A percentile compares a stretch with the other conserved stretches of the same genome.
Evolutionary conservation across 768 basidiomycete species (phyloP).

Genomic region (Podaxis carcinomalis): DNA sequence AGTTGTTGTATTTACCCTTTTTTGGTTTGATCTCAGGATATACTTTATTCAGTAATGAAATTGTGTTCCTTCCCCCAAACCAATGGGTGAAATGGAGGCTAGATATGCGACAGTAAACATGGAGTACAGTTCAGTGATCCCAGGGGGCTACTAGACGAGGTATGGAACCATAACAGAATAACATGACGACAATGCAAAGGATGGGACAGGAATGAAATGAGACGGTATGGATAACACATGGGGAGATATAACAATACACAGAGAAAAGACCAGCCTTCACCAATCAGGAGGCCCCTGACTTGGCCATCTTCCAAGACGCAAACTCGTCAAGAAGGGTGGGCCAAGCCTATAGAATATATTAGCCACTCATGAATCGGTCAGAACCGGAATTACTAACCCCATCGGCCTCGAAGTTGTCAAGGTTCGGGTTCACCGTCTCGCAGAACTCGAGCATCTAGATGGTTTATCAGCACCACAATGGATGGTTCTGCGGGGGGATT

Average conservation of each 20-base stretch:
- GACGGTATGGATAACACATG: background rate
- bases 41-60: background rate
- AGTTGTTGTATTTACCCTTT: constrained; percentile 8
- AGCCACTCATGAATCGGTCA: background rate
- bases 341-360: constrained; percentile 58
- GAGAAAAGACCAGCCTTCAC: background rate
- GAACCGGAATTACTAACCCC: constrained; percentile 40
- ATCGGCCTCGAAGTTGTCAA: constrained; percentile 70
- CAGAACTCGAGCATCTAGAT: constrained; percentile 75
- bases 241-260: background rate
- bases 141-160: background rate
- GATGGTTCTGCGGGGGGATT: background rate
- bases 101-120: background rate
- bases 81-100: background rate
- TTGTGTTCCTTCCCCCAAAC: background rate
- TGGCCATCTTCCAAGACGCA: constrained; percentile 55
- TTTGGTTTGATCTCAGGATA: background rate
- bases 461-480: constrained; percentile 7
- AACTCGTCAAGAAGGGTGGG: constrained; percentile 81
- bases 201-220: background rate
- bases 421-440: constrained; percentile 49
- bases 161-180: background rate
- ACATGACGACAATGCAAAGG: background rate
- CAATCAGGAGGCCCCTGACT: background rate
- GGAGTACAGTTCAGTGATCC: background rate